Base-by-base conservation (phyloP, 495 filamentous ascomycete genomes). In the Parachaetomium inaequale region DNA sequence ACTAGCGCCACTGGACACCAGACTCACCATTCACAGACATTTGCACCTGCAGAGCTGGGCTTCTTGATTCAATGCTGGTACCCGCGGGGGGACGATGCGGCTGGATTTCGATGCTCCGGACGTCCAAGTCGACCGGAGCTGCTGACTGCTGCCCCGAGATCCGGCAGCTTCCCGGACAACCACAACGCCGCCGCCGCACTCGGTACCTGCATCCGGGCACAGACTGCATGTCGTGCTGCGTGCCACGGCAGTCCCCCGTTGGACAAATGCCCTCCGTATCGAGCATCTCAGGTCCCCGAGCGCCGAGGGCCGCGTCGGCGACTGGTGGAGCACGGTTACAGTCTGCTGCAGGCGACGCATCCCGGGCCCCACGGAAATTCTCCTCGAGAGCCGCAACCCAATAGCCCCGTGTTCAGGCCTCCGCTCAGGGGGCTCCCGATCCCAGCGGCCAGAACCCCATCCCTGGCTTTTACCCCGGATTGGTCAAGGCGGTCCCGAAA, bases 121-220 rank as follows among this genome's bases (percentile, higher is more conserved):
- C 21, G n/a, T 19, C 15, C 21, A 23, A 14, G 23, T 10, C 11
- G 21, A 45, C 54, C 25, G 7, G 19, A 25, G n/a, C 25, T 19
- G 28, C 4, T 8, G 10, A 25, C 26, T 38, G 19, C 29, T 3
- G 15, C 21, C 17, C 45, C 31, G 45, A 36, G 56, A 59, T 59
- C 31, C 56, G 56, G 53, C 61, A 47, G 25, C 32, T 21, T 51
- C 25, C 47, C 53, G 54, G 34, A 51, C 54, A 26, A 42, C 49
- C 61, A 29, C 55, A 46, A 7, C 55, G 55, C 40, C 55, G 40
- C 40, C 28, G 21, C 53, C 34, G 55, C 55, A 32, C 38, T 40
- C 45, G 31, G 56, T 59, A 59, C 56, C 56, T 59, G 56, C 56
- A 59, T 59, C 45, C 32, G 45, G 45, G 31, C 56, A 59, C 56